Evolutionary conservation across 176 grass and related monocot species (phyloP).

Genomic region (Oryza coarctata): DNA sequence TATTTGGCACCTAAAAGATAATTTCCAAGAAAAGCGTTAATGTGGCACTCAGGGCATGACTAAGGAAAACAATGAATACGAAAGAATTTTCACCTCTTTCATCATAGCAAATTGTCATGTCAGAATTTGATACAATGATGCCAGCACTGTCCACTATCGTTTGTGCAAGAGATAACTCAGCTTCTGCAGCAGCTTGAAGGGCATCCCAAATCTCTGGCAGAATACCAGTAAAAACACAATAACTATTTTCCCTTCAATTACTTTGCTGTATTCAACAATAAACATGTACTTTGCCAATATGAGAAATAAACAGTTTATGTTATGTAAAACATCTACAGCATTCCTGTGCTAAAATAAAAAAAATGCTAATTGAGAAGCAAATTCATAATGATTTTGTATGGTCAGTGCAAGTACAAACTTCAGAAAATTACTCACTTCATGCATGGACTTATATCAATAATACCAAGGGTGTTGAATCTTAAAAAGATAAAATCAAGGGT

Average conservation of each 20-base stretch:
- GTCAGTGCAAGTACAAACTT: background rate
- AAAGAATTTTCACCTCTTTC: slow-evolving; percentile 61
- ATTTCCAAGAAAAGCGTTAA: slow-evolving; percentile 7
- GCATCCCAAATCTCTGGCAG: slow-evolving; percentile 93
- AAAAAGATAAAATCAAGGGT: background rate
- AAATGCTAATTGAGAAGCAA: background rate
- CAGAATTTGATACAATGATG: slow-evolving; percentile 82
- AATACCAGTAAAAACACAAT: background rate
- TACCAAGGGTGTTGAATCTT: background rate
- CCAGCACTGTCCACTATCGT: slow-evolving; percentile 89
- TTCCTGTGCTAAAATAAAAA: background rate
- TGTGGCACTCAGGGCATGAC: slow-evolving; percentile 4
- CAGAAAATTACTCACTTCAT: background rate
- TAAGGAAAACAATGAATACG: background rate
- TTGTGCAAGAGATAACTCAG: slow-evolving; percentile 77
- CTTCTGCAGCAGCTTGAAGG: slow-evolving; percentile 77
- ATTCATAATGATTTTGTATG: background rate
- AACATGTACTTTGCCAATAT: slow-evolving; percentile 1
- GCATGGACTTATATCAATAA: background rate
- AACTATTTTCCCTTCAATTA: background rate
- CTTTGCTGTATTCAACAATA: background rate
- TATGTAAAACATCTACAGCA: slow-evolving; percentile 5
- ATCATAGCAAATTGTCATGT: slow-evolving; percentile 88
- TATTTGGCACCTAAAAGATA: slow-evolving; percentile 81
- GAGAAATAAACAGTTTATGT: background rate